Evolutionary conservation across 441 rosid genomes (phyloP).

Genomic region (Brassica balearica): DNA sequence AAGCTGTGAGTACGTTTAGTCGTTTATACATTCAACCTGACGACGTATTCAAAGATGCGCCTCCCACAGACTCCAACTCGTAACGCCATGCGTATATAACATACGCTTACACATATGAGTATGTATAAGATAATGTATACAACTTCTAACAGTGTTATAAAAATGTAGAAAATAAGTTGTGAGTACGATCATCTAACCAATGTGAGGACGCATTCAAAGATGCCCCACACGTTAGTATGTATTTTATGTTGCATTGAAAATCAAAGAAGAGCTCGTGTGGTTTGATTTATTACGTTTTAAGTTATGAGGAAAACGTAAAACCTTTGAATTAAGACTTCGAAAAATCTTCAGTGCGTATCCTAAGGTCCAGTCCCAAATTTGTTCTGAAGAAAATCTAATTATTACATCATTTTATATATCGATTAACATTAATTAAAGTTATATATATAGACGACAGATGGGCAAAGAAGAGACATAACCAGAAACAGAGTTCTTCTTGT

Average conservation of each 20-base stretch:
- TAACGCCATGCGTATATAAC: not conserved
- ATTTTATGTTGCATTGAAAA: conserved; percentile 2
- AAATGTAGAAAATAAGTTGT: not conserved
- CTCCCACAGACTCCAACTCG: conserved; percentile 17
- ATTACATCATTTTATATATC: conserved; percentile 8
- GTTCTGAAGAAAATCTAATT: conserved; percentile 5
- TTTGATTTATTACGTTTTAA: not conserved
- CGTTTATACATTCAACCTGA: not conserved
- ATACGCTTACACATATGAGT: not conserved
- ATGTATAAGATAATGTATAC: conserved; percentile 6
- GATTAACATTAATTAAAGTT: conserved; percentile 1
- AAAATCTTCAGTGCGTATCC: conserved; percentile 39
- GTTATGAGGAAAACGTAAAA: conserved; percentile 24
- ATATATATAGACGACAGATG: conserved; percentile 39
- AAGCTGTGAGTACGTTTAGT: not conserved
- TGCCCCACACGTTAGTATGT: conserved; percentile 39
- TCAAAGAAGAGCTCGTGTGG: not conserved
- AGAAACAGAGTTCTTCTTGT: conserved; percentile 29
- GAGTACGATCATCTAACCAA: conserved; percentile 3
- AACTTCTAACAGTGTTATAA: not conserved
- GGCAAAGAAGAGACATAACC: conserved; percentile 36
- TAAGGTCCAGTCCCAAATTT: conserved; percentile 36
- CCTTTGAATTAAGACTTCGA: conserved; percentile 39
- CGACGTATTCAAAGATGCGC: conserved; percentile 18
- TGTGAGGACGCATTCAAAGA: conserved; percentile 39